Evolutionary conservation across 768 basidiomycete genomes (phyloP), one percentile per base, ranked within the genome.

Genomic region (Termitomyces sp.): DNA sequence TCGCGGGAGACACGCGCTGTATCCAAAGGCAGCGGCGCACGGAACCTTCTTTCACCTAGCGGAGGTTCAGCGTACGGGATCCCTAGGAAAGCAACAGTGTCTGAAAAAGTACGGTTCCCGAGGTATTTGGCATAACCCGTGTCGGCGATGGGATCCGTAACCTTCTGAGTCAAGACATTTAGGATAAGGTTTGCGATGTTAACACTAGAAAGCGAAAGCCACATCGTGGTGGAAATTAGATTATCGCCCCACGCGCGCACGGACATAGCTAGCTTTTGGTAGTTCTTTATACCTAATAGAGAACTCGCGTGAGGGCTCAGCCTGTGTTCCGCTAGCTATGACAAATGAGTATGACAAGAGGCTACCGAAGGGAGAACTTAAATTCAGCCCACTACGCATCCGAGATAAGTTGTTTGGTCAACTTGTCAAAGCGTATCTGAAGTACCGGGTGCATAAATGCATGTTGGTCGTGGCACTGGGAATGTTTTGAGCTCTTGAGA

Each of bases 51-150:
- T 30, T 81, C 68, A 0, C 79, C 81, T 25, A 83, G 54, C 5
- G 82, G 83, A 25, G 82, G 79, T 61, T 84, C 80, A 19, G 81
- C 83, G 66, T 82, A 85, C 0, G 82, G 82, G 45, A 85, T 72
- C 3, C 80, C 80, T 23, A 86, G 71, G 63, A 79, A 86, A 0
- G 82, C 80, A 17, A 83, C 79, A 11, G 78, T 75, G 59, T 84
- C 77, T 0, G 79, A 74, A 59, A 70, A 79, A 0, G 78, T 75
- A 9, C 70, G 69, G 57, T 82, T 83, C 2, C 84, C 85, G 3
- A 72, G 69, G 61, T 84, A 87, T 52, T 71, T 76, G 1, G 80
- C 81, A 56, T 88, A 85, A 16, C 83, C 84, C 14, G 81, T 74
- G 60, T 84, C 77, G 40, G 84, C 76, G 27, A 82, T 68, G 56